These are phyloP conservation scores for Parathielavia hyrcaniae DNA, from an alignment of 495 filamentous ascomycete species.

Conservation along the genomic window DNA sequence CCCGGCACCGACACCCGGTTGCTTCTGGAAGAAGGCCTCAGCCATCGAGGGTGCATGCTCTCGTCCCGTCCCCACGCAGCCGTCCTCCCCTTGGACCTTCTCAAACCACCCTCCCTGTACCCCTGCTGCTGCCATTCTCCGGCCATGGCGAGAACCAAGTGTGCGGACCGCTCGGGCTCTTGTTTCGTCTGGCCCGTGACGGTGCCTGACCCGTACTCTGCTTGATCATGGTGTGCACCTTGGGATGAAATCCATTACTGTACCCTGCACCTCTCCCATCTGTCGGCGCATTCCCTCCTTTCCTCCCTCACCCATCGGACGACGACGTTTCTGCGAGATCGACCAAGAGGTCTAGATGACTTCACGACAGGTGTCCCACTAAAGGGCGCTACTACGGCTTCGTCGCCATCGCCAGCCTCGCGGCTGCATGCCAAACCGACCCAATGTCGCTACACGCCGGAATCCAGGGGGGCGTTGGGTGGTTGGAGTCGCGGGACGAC, in stretches of 20 bases:
- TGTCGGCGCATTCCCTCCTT: conserved; percentile 22
- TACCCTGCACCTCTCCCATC: conserved; percentile 23
- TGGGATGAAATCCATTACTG: conserved; percentile 26
- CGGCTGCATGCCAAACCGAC: conserved; percentile 23
- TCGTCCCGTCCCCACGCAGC: conserved; percentile 7
- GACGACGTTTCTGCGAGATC: conserved; percentile 29
- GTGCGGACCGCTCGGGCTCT: conserved; percentile 39
- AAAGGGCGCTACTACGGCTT: conserved; percentile 40
- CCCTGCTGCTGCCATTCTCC: conserved; percentile 39
- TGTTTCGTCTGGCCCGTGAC: conserved; percentile 44
- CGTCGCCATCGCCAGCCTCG: conserved; percentile 42
- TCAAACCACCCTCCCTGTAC: conserved; percentile 25
- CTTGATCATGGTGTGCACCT: conserved; percentile 8
- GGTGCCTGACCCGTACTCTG: conserved; percentile 25
- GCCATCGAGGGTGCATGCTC: conserved; percentile 4
- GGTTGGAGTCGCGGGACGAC: conserved; percentile 40
- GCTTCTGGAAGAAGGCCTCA: conserved; percentile 26
- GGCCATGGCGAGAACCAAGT: conserved; percentile 27
- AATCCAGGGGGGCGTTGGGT: conserved; percentile 31
- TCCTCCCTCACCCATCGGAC: conserved; percentile 33
- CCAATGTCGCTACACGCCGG: conserved; percentile 34
- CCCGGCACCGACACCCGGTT: conserved; percentile 2
- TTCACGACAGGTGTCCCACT: conserved; percentile 34
- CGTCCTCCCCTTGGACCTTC: conserved; percentile 12
- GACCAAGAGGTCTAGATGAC: conserved; percentile 43